Conservation (phyloP, 139 green algal species). For the Closterium sp. region DNA sequence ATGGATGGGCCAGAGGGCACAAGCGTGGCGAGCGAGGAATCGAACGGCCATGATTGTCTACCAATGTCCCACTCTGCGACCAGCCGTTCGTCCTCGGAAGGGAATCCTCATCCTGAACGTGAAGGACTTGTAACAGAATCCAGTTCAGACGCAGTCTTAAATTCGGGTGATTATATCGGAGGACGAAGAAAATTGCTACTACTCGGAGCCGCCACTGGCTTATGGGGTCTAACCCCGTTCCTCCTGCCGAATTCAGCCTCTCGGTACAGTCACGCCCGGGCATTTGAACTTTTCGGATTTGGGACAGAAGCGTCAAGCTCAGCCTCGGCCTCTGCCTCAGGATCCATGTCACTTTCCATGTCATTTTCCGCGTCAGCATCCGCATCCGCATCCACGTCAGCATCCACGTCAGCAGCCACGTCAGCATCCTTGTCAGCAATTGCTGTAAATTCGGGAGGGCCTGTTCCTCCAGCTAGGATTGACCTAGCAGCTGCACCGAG, state of each 20-base stretch:
- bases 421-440: background rate
- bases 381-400: slow-evolving; percentile 56
- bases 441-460: background rate
- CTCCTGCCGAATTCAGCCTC: background rate
- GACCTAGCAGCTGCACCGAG: background rate
- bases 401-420: background rate
- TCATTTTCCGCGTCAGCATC: slow-evolving; percentile 90
- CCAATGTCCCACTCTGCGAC: background rate
- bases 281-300: background rate
- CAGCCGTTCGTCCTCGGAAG: background rate
- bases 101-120: background rate
- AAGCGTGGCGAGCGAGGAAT: background rate
- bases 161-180: background rate
- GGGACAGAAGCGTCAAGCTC: background rate
- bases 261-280: background rate
- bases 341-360: slow-evolving; percentile 81
- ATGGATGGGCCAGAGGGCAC: background rate
- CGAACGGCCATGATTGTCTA: background rate
- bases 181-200: background rate
- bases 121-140: background rate
- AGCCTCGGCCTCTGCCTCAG: background rate
- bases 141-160: background rate
- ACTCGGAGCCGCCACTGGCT: background rate
- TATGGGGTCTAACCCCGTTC: background rate
- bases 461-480: slow-evolving; percentile 5